Evolutionary conservation across 768 basidiomycete species (phyloP), one percentile per base, ranked within the genome.

Genomic region (Lentinula detonsa): DNA sequence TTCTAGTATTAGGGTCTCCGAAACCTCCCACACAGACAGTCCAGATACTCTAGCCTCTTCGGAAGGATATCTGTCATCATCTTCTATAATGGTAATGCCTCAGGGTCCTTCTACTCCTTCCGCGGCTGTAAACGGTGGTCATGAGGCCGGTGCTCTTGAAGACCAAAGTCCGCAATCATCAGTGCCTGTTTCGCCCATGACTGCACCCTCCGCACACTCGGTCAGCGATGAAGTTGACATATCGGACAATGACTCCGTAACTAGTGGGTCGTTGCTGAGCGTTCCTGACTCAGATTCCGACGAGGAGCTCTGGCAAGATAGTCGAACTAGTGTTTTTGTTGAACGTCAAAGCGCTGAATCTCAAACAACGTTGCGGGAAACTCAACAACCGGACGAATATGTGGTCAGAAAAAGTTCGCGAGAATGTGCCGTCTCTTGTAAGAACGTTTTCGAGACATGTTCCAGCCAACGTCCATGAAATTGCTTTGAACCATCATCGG

Each of bases 391-490:
- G 5, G 71, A 81, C 64, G 88, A 90, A 63, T 91, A 88, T 67
- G 87, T 90, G 13, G 76, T 91, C 60, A 61, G 85, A 73, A 9
- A 82, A 73, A 65, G 80, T 87, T 0, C 91, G 73, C 0, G 81
- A 77, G 88, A 77, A 60, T 91, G 88, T 0, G 87, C 78, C 0
- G 81, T 78, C 65, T 91, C 85, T 64, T 89, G 85, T 1, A 90
- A 73, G 9, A 87, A 64, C 0, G 87, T 90, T 64, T 86, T 84
- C 18, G 78, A 76, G 9, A 84, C 85, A 72, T 89, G 90, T 7
- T 75, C 72, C 60, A 84, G 78, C 90, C 90, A 91, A 60, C 87
- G 86, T 1, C 80, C 87, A 69, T 91, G 90, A 59, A 88, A 85
- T 72, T 76, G 79, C 61, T 61, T 49, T 59, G 62, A 33, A 64